A percentile compares a stretch with the other conserved stretches of the same genome.
phyloP scores from a whole-genome alignment of 768 basidiomycete genomes.

The Lactifluus rugatus region DNA sequence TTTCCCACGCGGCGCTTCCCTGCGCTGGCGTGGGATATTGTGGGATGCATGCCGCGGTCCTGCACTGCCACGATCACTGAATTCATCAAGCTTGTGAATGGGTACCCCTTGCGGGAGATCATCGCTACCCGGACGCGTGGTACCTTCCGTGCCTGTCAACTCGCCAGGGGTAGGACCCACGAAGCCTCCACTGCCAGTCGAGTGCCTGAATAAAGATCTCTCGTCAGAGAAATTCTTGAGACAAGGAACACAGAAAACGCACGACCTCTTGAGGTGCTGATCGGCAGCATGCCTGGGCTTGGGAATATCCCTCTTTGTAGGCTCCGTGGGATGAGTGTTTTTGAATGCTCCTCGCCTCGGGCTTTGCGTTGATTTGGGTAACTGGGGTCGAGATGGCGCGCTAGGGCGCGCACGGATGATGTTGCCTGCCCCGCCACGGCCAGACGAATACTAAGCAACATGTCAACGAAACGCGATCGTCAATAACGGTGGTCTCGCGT shows the following conservation, averaged over 20 bases:
- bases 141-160: slow-evolving; percentile 20
- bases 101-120: background rate
- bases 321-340: slow-evolving; percentile 35
- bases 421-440: slow-evolving; percentile 59
- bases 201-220: slow-evolving; percentile 33
- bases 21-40: slow-evolving; percentile 26
- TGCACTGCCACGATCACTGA: slow-evolving; percentile 47
- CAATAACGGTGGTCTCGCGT: background rate
- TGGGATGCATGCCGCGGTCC: slow-evolving; percentile 54
- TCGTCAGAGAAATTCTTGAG: background rate
- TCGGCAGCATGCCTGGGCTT: slow-evolving; percentile 30
- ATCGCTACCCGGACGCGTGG: background rate
- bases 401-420: slow-evolving; percentile 25
- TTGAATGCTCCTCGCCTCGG: slow-evolving; percentile 57
- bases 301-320: slow-evolving; percentile 18
- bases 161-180: slow-evolving; percentile 42
- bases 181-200: slow-evolving; percentile 57
- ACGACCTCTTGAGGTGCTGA: slow-evolving; percentile 29
- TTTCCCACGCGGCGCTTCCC: no score
- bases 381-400: slow-evolving; percentile 36
- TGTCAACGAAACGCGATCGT: background rate
- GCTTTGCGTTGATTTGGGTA: slow-evolving; percentile 37
- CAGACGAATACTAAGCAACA: slow-evolving; percentile 35
- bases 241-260: slow-evolving; percentile 21
- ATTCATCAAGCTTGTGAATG: slow-evolving; percentile 26